Conservation (phyloP, 2,329 filamentous ascomycete species). For the Cladobotryum mycophilum region DNA sequence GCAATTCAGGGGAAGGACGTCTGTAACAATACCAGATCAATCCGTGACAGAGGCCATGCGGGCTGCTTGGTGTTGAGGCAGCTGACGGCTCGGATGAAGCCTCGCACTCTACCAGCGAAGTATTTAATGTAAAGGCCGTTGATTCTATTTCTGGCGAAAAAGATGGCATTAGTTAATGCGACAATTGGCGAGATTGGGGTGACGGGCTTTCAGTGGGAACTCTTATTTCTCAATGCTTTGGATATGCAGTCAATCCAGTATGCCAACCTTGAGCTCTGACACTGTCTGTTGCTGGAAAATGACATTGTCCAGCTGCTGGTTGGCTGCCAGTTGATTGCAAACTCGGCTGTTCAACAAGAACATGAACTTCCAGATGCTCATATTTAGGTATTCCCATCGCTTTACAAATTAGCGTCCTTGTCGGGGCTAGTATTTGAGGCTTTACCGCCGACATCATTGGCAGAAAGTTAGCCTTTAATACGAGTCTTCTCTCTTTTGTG, state of each 20-base stretch:
- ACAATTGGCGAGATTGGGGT: conserved; percentile 12
- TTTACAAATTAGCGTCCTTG: conserved; percentile 9
- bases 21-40: too few species aligned
- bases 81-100: background rate
- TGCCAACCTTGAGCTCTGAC: too few species aligned
- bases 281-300: background rate
- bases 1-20: background rate
- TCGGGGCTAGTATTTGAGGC: conserved; percentile 12
- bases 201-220: conserved; percentile 11
- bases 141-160: conserved; percentile 10
- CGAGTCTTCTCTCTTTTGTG: conserved; percentile 10
- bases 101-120: conserved; percentile 2
- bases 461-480: conserved; percentile 12
- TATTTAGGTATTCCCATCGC: conserved; percentile 9
- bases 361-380: conserved; percentile 8
- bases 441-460: conserved; percentile 13
- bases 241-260: conserved; percentile 10
- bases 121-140: conserved; percentile 9
- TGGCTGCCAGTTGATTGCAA: conserved; percentile 9
- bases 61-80: background rate
- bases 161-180: conserved; percentile 12
- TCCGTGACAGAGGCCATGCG: background rate
- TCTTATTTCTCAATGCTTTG: conserved; percentile 11
- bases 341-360: conserved; percentile 10
- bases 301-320: conserved; percentile 1